Evolutionary conservation across 2,329 filamentous ascomycete genomes (phyloP).

Genomic region (Leptographium galeiforme): DNA sequence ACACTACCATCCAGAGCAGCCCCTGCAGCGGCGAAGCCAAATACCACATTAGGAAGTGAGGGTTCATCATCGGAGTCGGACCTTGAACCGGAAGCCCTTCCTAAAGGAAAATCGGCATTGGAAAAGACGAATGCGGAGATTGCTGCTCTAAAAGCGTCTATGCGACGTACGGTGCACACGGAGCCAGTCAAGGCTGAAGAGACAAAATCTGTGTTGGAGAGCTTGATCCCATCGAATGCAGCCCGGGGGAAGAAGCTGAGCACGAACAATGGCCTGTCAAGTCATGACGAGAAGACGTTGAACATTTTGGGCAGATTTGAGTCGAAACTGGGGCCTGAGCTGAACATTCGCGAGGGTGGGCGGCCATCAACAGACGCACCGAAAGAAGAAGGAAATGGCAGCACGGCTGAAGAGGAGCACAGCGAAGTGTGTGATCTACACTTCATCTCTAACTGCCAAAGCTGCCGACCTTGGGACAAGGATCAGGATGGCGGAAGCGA

Average conservation of each 20-base stretch:
- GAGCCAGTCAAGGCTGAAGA: slow-evolving; percentile 39
- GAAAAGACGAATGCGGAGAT: slow-evolving; percentile 70
- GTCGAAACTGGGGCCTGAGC: slow-evolving; percentile 51
- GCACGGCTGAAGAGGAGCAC: background rate
- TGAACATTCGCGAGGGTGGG: background rate
- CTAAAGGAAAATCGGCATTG: slow-evolving; percentile 35
- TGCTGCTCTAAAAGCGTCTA: slow-evolving; percentile 65
- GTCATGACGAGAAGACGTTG: slow-evolving; percentile 50
- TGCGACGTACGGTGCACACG: slow-evolving; percentile 50
- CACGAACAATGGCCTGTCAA: slow-evolving; percentile 31
- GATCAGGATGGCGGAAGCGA: slow-evolving; percentile 26
- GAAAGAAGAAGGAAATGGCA: slow-evolving; percentile 9
- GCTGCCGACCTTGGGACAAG: slow-evolving; percentile 74
- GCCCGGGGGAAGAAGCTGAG: slow-evolving; percentile 56
- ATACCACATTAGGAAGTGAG: background rate
- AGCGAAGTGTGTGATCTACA: slow-evolving; percentile 78
- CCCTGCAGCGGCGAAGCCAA: background rate
- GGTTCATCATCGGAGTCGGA: slow-evolving; percentile 15
- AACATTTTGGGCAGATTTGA: slow-evolving; percentile 69
- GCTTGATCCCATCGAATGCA: slow-evolving; percentile 59
- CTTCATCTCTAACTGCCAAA: slow-evolving; percentile 91
- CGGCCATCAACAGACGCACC: slow-evolving; percentile 9
- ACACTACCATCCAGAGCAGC: background rate
- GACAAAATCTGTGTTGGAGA: slow-evolving; percentile 53
- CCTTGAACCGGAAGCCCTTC: slow-evolving; percentile 16